Percentiles rank a stretch among this genome's conserved stretches.
phyloP scores from a whole-genome alignment of 805 yeast genomes.

The Sugiyamaella valdiviana region DNA sequence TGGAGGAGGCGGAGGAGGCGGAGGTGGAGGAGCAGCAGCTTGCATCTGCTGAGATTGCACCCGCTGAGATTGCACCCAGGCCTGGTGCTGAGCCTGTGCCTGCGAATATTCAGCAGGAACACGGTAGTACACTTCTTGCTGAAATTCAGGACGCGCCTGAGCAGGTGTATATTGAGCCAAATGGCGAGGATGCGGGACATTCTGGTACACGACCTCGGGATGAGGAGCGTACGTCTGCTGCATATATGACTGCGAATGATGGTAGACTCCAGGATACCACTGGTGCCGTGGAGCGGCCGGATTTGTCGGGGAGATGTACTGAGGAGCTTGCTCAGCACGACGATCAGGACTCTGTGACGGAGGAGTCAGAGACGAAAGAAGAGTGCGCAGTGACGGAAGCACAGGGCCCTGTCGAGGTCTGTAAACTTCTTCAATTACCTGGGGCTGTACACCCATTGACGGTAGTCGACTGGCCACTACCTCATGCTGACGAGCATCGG shows the following conservation, averaged over 20 bases:
- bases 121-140: background rate
- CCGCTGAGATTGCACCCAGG: no score
- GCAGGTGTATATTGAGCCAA: no score
- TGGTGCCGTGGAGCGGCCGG: background rate
- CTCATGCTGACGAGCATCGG: no score
- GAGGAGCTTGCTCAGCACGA: background rate
- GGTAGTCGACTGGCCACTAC: no score
- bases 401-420: slow-evolving; percentile 4
- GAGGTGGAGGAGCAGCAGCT: slow-evolving; percentile 6
- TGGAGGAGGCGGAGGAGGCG: slow-evolving; percentile 3
- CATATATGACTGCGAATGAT: background rate
- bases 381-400: slow-evolving; percentile 2
- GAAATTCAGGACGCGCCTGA: no score
- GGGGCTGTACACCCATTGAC: no score
- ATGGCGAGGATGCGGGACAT: background rate
- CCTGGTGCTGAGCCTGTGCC: no score
- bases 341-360: background rate
- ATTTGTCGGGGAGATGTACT: background rate
- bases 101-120: no score
- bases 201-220: background rate
- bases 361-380: background rate
- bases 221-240: background rate
- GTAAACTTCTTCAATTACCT: background rate
- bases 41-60: background rate
- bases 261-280: background rate